Evolutionary conservation across 495 filamentous ascomycete species (phyloP), one percentile per base, ranked within the genome.

Genomic region (Geopyxis carbonaria): DNA sequence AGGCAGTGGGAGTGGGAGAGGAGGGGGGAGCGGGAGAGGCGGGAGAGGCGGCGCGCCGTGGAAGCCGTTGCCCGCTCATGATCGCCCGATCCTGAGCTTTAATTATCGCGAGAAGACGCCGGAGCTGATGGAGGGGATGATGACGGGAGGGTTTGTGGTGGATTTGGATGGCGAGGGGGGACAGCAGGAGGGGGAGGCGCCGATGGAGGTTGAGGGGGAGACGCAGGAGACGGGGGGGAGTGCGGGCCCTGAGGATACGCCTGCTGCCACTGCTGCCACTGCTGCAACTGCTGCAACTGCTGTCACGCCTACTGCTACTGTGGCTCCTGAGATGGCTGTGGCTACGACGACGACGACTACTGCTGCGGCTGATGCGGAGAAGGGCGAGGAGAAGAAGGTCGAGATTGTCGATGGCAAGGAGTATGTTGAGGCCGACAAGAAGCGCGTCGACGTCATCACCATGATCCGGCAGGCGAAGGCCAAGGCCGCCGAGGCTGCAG

Each of bases 391-490:
- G 22, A 31, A 40, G 30, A 33, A 16, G 27, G 20, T 32, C 10
- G 29, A 35, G 9, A 22, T 45, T 20, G 18, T 21, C 11, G 43
- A 41, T 10, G 38, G 37, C 15, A 24, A 40, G 38, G 37, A 33
- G 8, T 27, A 27, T 16, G 29, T 41, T 4, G 29, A 45, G 18
- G 38, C 38, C 5, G 38, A 41, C 18, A 41, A 41, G 14, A 31
- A 31, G 16, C 27, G 29, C 8, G 15, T 33, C 9, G 53, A 56
- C 23, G 52, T 56, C 29, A 56, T 56, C 28, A 45, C 47, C 24
- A 51, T 56, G 52, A 51, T 56, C 24, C 47, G 53, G 20, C 20
- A 56, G 51, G 48, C 66, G 61, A 14, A 68, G 51, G 0, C 69
- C 60, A 30, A 64, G 43, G 1, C 62, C 61, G 13, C 20, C 10